These are phyloP conservation scores for Yamadazyma jaroonii DNA, from an alignment of 1,139 yeast species.

Conservation along the genomic window DNA sequence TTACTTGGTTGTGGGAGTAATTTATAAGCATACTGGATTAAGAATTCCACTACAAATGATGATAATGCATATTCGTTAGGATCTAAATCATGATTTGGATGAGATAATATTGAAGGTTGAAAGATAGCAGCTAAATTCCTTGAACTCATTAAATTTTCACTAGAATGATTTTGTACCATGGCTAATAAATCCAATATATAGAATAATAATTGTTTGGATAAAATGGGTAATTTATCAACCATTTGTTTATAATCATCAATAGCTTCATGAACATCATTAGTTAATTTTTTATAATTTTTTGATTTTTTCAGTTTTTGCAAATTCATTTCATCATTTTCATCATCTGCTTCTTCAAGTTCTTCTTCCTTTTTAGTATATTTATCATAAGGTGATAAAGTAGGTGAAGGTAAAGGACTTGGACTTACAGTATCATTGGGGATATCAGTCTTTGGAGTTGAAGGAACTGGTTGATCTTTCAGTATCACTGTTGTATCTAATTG, in stretches of 20 bases:
- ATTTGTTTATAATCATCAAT: conserved; percentile 68
- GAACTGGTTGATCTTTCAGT: neutral
- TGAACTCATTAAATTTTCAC: conserved; percentile 85
- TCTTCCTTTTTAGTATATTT: conserved; percentile 6
- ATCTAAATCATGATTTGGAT: conserved; percentile 87
- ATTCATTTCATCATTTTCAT: conserved; percentile 3
- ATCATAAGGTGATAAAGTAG: conserved; percentile 6
- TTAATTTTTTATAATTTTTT: conserved; percentile 41
- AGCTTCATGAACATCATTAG: conserved; percentile 65
- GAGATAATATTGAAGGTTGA: conserved; percentile 91
- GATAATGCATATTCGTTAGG: conserved; percentile 90
- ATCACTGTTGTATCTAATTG: no score
- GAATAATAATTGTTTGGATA: conserved; percentile 79
- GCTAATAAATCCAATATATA: conserved; percentile 85
- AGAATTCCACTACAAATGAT: conserved; percentile 81
- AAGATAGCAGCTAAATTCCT: conserved; percentile 92
- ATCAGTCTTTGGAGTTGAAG: neutral
- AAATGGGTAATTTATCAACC: conserved; percentile 63
- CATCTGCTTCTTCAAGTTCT: conserved; percentile 8
- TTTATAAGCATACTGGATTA: conserved; percentile 82
- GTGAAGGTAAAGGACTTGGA: conserved; percentile 8
- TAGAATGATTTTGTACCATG: conserved; percentile 77
- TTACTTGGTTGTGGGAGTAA: conserved; percentile 51
- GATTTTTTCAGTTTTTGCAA: conserved; percentile 20
- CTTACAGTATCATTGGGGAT: neutral